These are phyloP conservation scores for Saururus chinensis DNA, from an alignment of 164 flowering plant genomes.

Conservation along the genomic window DNA sequence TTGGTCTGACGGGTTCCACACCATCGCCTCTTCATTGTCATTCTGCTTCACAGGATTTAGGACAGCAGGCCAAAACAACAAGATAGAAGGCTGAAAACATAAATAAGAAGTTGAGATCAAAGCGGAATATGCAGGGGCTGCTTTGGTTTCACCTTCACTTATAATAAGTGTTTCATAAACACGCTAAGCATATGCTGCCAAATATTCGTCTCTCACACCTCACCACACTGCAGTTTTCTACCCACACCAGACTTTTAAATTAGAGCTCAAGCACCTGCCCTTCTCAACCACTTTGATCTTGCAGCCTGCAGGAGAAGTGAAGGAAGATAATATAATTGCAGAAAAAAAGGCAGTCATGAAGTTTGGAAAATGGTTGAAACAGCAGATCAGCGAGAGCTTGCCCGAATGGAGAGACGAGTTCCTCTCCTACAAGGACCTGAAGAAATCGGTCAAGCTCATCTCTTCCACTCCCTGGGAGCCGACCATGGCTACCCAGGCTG, in stretches of 20 bases:
- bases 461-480: constrained; percentile 23
- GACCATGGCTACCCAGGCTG: constrained; percentile 16
- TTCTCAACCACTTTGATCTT: constrained; percentile 3
- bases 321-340: neutral
- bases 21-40: too few relatives aligned
- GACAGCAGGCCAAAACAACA: too few relatives aligned
- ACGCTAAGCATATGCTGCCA: constrained; percentile 4
- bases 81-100: neutral
- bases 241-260: too few relatives aligned
- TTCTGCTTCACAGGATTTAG: too few relatives aligned
- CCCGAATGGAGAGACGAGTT: constrained; percentile 84
- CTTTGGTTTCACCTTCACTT: constrained; percentile 4
- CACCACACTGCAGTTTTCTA: too few relatives aligned
- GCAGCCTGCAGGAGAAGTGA: neutral
- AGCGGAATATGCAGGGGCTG: neutral
- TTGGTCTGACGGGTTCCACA: too few relatives aligned
- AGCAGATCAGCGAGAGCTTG: constrained; percentile 53
- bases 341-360: constrained; percentile 38
- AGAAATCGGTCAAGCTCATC: constrained; percentile 44
- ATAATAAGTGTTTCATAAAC: neutral
- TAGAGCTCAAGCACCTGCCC: neutral
- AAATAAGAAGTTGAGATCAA: neutral
- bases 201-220: constrained; percentile 1
- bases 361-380: constrained; percentile 75
- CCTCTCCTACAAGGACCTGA: constrained; percentile 66